Evolutionary conservation across 129 eudicot genomes (phyloP), one percentile per base, ranked within the genome.

Genomic region (Silybum marianum): DNA sequence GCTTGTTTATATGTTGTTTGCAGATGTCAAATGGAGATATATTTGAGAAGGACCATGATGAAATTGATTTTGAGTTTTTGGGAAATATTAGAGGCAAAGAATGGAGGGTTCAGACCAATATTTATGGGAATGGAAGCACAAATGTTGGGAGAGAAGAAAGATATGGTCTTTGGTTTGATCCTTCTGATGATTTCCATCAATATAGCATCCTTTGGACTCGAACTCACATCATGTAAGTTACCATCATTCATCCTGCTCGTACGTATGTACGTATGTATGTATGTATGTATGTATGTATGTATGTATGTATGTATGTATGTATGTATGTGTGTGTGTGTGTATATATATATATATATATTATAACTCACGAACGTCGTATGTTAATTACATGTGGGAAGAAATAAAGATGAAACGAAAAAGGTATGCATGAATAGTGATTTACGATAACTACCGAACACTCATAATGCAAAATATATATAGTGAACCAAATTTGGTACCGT

Each of bases 81-180:
- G 98, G 98, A 2, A 95, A 95, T 71, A 95, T 95, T 10, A 88
- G 98, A 72, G 98, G 97, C 39, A 95, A 92, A 88, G 88, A 95
- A 28, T 95, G 98, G 98, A 90, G 98, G 72, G 84, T 95, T 74
- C 98, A 95, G 63, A 95, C 98, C 9, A 95, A 95, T 74, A 83
- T 95, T 82, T 95, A 95, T 86, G 98, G 98, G 26, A 95, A 95
- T 82, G 98, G 97, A 77, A 95, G 98, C 90, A 95, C 98, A 69
- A 89, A 74, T 48, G 78, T 89, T 78, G 98, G 98, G 22, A 88
- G 98, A 79, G 98, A 95, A 87, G 98, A 95, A 24, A 85, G 98
- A 90, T 92, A 90, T 71, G 96, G 91, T 23, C 92, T 95, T 14
- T 86, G 97, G 97, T 95, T 95, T 77, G 98, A 95, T 84, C 98